These are phyloP conservation scores for Baeospora myosura DNA, from an alignment of 1,284 basidiomycete genomes.

Conservation along the genomic window DNA sequence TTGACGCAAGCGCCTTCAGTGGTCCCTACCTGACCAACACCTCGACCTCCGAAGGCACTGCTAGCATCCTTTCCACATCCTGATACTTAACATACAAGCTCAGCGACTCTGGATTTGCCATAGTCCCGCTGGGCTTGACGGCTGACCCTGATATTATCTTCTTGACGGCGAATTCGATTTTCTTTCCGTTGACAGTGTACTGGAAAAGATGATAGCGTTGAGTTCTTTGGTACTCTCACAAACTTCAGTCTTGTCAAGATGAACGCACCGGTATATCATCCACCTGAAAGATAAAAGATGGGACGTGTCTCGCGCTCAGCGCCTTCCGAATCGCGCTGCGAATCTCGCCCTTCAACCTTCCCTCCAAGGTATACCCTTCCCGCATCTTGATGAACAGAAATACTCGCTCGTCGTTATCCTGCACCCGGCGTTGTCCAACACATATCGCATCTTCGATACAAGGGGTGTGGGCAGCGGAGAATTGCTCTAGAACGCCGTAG, in stretches of 20 bases:
- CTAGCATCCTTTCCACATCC: slow-evolving; percentile 36
- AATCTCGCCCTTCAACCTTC: slow-evolving; percentile 43
- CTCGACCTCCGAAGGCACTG: no score
- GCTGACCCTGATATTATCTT: slow-evolving; percentile 60
- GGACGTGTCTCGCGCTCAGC: slow-evolving; percentile 72
- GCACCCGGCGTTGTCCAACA: slow-evolving; percentile 70
- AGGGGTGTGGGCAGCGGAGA: no score
- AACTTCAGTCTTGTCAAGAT: not conserved
- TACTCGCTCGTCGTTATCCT: slow-evolving; percentile 77
- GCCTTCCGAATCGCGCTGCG: slow-evolving; percentile 54
- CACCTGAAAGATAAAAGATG: slow-evolving; percentile 54
- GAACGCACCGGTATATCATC: slow-evolving; percentile 55
- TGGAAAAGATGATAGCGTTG: slow-evolving; percentile 19
- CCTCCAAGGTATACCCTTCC: slow-evolving; percentile 40
- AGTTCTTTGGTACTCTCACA: not conserved
- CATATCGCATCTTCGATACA: slow-evolving; percentile 71
- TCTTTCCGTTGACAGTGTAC: slow-evolving; percentile 71
- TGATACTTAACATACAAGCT: slow-evolving; percentile 56
- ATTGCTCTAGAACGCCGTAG: slow-evolving; percentile 70
- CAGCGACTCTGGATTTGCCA: slow-evolving; percentile 61
- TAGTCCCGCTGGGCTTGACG: slow-evolving; percentile 58
- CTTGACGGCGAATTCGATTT: slow-evolving; percentile 70
- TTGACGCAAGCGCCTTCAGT: no score
- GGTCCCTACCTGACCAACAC: no score
- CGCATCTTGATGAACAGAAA: slow-evolving; percentile 79